These are phyloP conservation scores for Clarireedia sp. DNA, from an alignment of 2,329 filamentous ascomycete species.

Conservation along the genomic window DNA sequence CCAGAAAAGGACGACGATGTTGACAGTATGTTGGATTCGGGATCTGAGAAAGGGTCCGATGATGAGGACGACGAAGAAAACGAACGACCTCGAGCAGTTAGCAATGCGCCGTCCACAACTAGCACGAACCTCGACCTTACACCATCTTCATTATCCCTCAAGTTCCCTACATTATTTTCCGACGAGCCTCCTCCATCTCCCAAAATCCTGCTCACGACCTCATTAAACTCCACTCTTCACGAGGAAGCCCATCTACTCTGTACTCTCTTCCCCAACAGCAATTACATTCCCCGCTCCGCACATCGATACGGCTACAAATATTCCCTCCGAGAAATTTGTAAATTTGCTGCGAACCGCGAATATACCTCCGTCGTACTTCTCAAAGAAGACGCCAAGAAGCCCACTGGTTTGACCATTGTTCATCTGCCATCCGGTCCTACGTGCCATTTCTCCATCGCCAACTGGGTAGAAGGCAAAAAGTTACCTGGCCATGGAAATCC, in stretches of 20 bases:
- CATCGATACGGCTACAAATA: slow-evolving; percentile 87
- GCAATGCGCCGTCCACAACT: slow-evolving; percentile 45
- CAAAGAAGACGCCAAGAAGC: slow-evolving; percentile 82
- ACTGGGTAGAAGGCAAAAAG: slow-evolving; percentile 82
- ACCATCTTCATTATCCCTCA: slow-evolving; percentile 49
- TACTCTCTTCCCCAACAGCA: slow-evolving; percentile 68
- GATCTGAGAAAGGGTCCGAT: slow-evolving; percentile 39
- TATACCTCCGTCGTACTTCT: slow-evolving; percentile 81
- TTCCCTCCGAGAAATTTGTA: slow-evolving; percentile 80
- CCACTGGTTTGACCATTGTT: slow-evolving; percentile 73
- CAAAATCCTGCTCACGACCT: slow-evolving; percentile 88
- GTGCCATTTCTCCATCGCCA: slow-evolving; percentile 84
- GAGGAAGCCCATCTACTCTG: slow-evolving; percentile 71
- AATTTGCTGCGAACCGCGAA: slow-evolving; percentile 72
- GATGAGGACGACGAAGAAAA: slow-evolving; percentile 36
- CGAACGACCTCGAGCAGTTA: slow-evolving; percentile 29
- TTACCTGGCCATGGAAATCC: slow-evolving; percentile 83
- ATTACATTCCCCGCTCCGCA: slow-evolving; percentile 78
- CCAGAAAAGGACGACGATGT: slow-evolving; percentile 45
- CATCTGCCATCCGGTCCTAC: slow-evolving; percentile 80
- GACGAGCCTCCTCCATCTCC: slow-evolving; percentile 54
- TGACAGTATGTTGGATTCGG: slow-evolving; percentile 74
- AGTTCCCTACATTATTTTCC: slow-evolving; percentile 55
- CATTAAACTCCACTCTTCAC: slow-evolving; percentile 82
- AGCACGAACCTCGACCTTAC: slow-evolving; percentile 58